Conservation (phyloP, 345 rosid genomes). For the Salix exigua region DNA sequence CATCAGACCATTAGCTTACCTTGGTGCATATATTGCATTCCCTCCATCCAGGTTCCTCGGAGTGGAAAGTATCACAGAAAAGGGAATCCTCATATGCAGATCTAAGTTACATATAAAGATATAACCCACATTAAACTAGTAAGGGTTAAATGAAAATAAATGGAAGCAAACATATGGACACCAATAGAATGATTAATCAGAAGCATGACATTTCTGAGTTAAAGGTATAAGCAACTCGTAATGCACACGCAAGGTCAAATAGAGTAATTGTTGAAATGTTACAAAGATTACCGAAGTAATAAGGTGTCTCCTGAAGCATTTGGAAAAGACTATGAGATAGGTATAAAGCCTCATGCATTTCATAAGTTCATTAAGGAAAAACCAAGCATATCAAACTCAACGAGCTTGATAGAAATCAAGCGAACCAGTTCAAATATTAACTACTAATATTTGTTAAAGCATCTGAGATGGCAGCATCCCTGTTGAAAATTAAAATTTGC, state of each 20-base stretch:
- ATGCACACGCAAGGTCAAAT: background rate
- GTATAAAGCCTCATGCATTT: background rate
- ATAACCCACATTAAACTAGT: background rate
- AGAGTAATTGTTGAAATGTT: background rate
- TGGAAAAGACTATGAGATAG: background rate
- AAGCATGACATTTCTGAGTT: too few relatives aligned
- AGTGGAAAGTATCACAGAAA: constrained; percentile 74
- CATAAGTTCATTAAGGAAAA: background rate
- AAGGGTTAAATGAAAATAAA: background rate
- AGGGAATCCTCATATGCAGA: constrained; percentile 60
- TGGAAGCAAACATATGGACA: background rate
- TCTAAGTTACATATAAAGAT: constrained; percentile 28
- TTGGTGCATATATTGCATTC: constrained; percentile 62
- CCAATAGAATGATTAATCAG: background rate
- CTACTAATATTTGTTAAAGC: background rate
- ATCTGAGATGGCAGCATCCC: background rate
- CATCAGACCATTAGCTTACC: constrained; percentile 32
- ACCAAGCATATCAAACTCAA: background rate
- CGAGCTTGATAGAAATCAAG: background rate
- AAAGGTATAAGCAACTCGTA: background rate
- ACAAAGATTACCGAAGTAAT: background rate
- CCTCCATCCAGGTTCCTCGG: constrained; percentile 85
- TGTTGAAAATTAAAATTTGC: background rate
- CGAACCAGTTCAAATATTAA: background rate
- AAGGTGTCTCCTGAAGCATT: background rate